Evolutionary conservation across 768 basidiomycete genomes (phyloP), one percentile per base, ranked within the genome.

Genomic region (Lactarius indigo): DNA sequence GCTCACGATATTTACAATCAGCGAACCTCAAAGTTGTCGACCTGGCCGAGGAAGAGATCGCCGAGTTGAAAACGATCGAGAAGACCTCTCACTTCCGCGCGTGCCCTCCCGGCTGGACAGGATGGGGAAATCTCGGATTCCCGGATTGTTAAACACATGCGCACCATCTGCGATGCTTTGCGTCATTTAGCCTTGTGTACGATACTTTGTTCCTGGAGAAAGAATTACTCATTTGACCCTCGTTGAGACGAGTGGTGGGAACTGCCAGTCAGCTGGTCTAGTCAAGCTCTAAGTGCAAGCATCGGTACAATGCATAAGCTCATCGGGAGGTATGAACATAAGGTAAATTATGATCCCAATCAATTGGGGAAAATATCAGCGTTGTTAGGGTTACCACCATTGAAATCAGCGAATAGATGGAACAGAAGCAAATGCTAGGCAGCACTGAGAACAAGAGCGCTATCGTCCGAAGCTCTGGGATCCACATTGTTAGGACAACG

Each of bases 101-200:
- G 60, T 89, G 87, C 77, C 81, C 83, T 70, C 87, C 88, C 13
- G 73, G 75, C 63, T 89, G 85, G 87, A 84, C 86, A 56, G 85
- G 85, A 64, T 88, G 82, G 78, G 87, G 87, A 26, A 64, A 72
- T 65, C 81, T 89, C 52, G 86, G 87, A 12, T 87, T 89, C 82
- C 79, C 81, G 33, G 84, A 87, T 72, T 68, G 61, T 54, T 28
- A 59, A 41, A 39, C 30, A 31, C 18, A 57, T 15, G 39, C 10
- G 50, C 31, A 31, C 50, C 42, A n/a, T 33, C 44, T 44, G n/a
- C 39, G 23, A 26, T n/a, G 15, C 37, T 50, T n/a, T 23, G 50
- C n/a, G 20, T 4, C 35, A 20, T 37, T 41, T 44, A 33, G 13
- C 23, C 55, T 26, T 57, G 10, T 30, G 26, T 41, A 26, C 17